Evolutionary conservation across 352 stramenopile genomes (phyloP).

Genomic region (Globisporangium sylvaticum): DNA sequence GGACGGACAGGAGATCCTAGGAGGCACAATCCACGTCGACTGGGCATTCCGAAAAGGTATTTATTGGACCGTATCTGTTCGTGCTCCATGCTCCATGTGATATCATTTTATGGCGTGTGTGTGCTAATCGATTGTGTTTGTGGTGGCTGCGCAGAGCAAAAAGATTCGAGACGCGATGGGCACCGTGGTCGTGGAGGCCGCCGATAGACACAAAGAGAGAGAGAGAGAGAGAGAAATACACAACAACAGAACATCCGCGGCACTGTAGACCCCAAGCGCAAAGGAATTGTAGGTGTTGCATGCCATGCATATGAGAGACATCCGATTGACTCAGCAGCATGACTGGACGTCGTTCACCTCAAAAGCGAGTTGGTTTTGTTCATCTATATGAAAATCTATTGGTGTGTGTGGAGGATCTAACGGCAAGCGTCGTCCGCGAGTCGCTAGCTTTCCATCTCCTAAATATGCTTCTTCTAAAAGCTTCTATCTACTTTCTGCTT

Average conservation of each 20-base stretch:
- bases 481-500: neutral
- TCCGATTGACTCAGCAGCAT: neutral
- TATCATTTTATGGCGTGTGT: neutral
- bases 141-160: constrained; percentile 12
- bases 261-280: neutral
- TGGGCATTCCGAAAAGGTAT: constrained; percentile 91
- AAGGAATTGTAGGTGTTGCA: neutral
- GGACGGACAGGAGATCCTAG: constrained; percentile 90
- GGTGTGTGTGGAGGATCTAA: neutral
- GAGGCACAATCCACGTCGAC: constrained; percentile 86
- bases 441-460: neutral
- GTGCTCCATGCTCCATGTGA: neutral
- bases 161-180: constrained; percentile 25
- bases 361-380: neutral
- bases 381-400: constrained; percentile 12
- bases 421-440: neutral
- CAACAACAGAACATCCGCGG: neutral
- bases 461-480: constrained; percentile 5
- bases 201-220: constrained; percentile 31
- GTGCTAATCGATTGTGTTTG: neutral
- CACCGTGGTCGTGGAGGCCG: constrained; percentile 34
- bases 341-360: neutral
- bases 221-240: neutral
- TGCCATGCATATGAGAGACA: neutral
- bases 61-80: neutral